Percentiles rank a stretch among this genome's conserved stretches.
These are phyloP conservation scores for Dothistroma pini DNA, from an alignment of 2,329 filamentous ascomycete species.

Conservation along the genomic window DNA sequence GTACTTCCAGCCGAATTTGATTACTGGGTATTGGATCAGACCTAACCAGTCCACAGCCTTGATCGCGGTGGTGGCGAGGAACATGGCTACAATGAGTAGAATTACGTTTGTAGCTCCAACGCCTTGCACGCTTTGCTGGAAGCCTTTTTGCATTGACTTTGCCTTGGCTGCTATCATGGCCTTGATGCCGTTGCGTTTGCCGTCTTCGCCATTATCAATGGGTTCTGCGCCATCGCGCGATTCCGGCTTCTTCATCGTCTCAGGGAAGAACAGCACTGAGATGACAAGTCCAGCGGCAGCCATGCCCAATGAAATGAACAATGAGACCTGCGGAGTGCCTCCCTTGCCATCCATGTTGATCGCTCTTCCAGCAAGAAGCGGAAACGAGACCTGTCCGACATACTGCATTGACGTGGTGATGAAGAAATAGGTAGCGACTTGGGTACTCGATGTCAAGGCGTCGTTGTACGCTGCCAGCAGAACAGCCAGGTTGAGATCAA, in stretches of 20 bases:
- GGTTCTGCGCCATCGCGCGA: background rate
- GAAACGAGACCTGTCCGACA: conserved; percentile 8
- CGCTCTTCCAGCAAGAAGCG: conserved; percentile 6
- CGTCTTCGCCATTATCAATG: background rate
- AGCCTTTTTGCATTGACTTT: conserved; percentile 1
- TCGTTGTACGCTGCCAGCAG: conserved; percentile 9
- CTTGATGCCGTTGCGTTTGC: background rate
- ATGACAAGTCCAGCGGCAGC: conserved; percentile 4
- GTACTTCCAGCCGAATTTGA: conserved; percentile 12
- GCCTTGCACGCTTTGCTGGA: conserved; percentile 4
- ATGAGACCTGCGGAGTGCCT: conserved; percentile 6
- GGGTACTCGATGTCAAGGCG: conserved; percentile 3
- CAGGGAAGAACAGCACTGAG: conserved; percentile 4
- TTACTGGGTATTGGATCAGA: conserved; percentile 10
- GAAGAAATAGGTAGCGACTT: conserved; percentile 7
- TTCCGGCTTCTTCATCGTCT: conserved; percentile 5
- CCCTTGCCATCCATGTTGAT: conserved; percentile 9
- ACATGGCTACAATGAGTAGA: conserved; percentile 1
- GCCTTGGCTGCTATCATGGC: background rate
- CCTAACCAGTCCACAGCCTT: conserved; percentile 9
- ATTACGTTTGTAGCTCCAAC: background rate
- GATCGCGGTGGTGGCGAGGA: conserved; percentile 7
- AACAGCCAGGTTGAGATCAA: conserved; percentile 10
- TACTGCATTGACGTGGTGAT: conserved; percentile 11
- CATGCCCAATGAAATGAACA: conserved; percentile 4